A percentile compares a stretch with the other conserved stretches of the same genome.
phyloP scores from a whole-genome alignment of 2,329 filamentous ascomycete species.

The Tolypocladium tundrense region DNA sequence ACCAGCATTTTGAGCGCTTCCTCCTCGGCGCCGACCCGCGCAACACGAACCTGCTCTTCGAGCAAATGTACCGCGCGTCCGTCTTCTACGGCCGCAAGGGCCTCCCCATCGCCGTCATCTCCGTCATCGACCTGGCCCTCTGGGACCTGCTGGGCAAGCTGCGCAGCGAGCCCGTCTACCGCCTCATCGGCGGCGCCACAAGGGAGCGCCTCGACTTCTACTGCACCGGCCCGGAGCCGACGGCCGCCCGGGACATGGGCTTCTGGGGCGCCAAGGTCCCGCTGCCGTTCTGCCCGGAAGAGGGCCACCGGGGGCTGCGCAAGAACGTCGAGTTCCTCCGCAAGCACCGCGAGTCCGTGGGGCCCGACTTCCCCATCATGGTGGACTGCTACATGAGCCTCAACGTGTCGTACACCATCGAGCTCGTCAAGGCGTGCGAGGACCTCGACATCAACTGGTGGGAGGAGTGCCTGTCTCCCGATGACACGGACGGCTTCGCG shows the following conservation, averaged over 20 bases:
- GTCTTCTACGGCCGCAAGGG: constrained; percentile 98
- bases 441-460: constrained; percentile 92
- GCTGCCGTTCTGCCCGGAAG: constrained; percentile 79
- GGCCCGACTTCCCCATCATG: constrained; percentile 84
- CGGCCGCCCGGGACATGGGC: constrained; percentile 71
- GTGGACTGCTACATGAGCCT: constrained; percentile 97
- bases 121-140: constrained; percentile 83
- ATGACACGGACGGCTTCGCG: constrained; percentile 85
- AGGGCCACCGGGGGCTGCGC: constrained; percentile 68
- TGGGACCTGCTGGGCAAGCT: constrained; percentile 93
- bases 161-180: constrained; percentile 86
- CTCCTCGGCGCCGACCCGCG: constrained; percentile 79
- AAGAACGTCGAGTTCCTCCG: constrained; percentile 88
- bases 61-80: constrained; percentile 91
- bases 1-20: constrained; percentile 90
- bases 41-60: constrained; percentile 85
- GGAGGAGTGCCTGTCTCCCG: constrained; percentile 87
- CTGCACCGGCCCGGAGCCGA: constrained; percentile 83
- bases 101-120: constrained; percentile 81
- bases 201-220: constrained; percentile 80
- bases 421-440: constrained; percentile 74
- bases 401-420: constrained; percentile 86
- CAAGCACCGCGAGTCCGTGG: constrained; percentile 74
- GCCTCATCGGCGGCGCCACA: constrained; percentile 85
- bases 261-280: constrained; percentile 89